Conservation (phyloP, 1,284 basidiomycete genomes). For the Ganoderma boninense region DNA sequence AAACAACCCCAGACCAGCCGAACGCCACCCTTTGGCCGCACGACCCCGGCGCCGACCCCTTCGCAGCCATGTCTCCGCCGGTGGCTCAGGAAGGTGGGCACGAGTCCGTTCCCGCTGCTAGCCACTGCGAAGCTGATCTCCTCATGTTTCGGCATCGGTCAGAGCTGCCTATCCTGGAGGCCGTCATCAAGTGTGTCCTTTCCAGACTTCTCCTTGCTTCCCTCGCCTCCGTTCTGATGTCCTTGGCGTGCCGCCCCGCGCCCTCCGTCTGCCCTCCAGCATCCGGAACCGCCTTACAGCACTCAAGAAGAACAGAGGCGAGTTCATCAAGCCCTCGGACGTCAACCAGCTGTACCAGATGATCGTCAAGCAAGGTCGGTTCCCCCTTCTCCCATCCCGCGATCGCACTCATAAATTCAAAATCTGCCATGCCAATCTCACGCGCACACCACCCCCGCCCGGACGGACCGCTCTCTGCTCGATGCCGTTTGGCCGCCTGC, state of each 20-base stretch:
- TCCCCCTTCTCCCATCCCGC: not conserved
- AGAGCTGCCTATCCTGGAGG: slow-evolving; percentile 95
- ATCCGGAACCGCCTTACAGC: slow-evolving; percentile 92
- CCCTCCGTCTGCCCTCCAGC: slow-evolving; percentile 48
- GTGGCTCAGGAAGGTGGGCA: slow-evolving; percentile 79
- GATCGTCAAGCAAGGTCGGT: slow-evolving; percentile 91
- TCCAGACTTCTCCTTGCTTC: slow-evolving; percentile 20
- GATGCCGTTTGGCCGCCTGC: slow-evolving; percentile 2
- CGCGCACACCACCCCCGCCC: slow-evolving; percentile 1
- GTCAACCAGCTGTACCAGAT: slow-evolving; percentile 94
- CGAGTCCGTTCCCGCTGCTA: slow-evolving; percentile 32
- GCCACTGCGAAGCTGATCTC: slow-evolving; percentile 36
- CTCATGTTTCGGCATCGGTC: slow-evolving; percentile 38
- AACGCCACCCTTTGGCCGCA: not conserved
- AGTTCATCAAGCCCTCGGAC: slow-evolving; percentile 92
- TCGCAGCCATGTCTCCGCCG: slow-evolving; percentile 60
- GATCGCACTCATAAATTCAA: not conserved
- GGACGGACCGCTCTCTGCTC: slow-evolving; percentile 12
- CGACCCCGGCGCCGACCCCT: not conserved
- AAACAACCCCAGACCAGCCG: not conserved
- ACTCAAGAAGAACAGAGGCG: slow-evolving; percentile 88
- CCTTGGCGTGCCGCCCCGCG: not conserved
- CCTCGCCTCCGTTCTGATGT: slow-evolving; percentile 21
- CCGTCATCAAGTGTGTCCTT: slow-evolving; percentile 84
- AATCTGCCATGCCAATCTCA: slow-evolving; percentile 12